Percentiles rank a stretch among this genome's conserved stretches.
These are phyloP conservation scores for Hura crepitans DNA, from an alignment of 441 rosid genomes.

Conservation along the genomic window DNA sequence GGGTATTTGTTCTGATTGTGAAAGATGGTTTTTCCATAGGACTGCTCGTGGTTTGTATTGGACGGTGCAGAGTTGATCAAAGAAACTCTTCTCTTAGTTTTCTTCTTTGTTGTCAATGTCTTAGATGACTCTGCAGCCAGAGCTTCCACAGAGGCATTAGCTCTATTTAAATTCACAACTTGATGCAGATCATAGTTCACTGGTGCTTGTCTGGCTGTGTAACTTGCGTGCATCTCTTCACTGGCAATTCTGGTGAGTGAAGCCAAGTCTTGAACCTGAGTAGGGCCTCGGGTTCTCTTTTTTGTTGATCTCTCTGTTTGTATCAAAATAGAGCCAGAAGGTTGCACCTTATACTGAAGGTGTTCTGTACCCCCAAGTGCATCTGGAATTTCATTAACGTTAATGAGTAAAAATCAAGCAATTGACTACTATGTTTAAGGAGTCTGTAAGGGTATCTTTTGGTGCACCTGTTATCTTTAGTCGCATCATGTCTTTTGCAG, in stretches of 20 bases:
- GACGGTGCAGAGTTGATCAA: constrained; percentile 29
- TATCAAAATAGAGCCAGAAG: constrained; percentile 25
- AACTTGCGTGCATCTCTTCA: constrained; percentile 21
- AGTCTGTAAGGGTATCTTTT: constrained; percentile 14
- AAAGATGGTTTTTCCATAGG: constrained; percentile 35
- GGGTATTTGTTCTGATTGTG: constrained; percentile 31
- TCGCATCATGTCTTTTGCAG: constrained; percentile 20
- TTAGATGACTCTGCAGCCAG: constrained; percentile 35
- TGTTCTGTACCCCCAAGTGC: constrained; percentile 26
- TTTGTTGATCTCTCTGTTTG: constrained; percentile 38
- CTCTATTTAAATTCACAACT: constrained; percentile 21
- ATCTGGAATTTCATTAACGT: constrained; percentile 20
- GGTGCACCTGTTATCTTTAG: constrained; percentile 22
- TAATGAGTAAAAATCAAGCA: constrained; percentile 26
- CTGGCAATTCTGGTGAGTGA: constrained; percentile 38
- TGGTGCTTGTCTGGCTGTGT: constrained; percentile 26
- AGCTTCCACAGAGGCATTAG: constrained; percentile 34
- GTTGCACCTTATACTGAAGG: constrained; percentile 32
- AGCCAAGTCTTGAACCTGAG: constrained; percentile 39
- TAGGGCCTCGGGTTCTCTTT: constrained; percentile 53
- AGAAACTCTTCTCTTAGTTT: constrained; percentile 36
- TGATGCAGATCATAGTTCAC: constrained; percentile 24
- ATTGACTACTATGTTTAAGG: constrained; percentile 17
- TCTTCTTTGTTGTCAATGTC: constrained; percentile 48
- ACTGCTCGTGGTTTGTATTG: constrained; percentile 28